These are phyloP conservation scores for Ploettnerulaceae sp. DNA, from an alignment of 2,329 filamentous ascomycete species.

Conservation along the genomic window DNA sequence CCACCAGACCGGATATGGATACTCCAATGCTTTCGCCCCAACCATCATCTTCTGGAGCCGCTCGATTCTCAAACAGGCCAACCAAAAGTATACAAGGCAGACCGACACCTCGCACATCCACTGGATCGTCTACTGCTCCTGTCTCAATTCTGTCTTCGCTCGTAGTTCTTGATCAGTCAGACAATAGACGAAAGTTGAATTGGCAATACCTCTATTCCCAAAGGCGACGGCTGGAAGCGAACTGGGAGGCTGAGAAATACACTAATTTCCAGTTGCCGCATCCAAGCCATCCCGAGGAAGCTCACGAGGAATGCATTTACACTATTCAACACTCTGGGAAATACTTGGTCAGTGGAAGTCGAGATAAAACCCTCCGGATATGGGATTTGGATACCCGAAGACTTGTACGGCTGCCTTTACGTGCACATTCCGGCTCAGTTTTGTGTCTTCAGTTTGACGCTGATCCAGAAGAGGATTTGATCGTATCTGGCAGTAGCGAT, in stretches of 20 bases:
- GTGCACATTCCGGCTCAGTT: conserved; percentile 79
- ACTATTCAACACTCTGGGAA: conserved; percentile 83
- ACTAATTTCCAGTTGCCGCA: conserved; percentile 89
- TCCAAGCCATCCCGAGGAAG: conserved; percentile 71
- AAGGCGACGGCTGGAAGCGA: conserved; percentile 76
- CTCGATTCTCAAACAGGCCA: neutral
- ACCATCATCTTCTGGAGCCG: neutral
- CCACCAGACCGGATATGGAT: conserved; percentile 18
- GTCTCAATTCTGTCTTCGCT: conserved; percentile 28
- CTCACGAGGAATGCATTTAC: conserved; percentile 90
- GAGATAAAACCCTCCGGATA: conserved; percentile 80
- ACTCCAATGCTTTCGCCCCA: conserved; percentile 3
- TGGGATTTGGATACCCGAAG: conserved; percentile 85
- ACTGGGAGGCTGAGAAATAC: conserved; percentile 82
- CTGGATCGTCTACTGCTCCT: conserved; percentile 13
- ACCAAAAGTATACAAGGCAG: conserved; percentile 1
- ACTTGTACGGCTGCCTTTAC: conserved; percentile 66
- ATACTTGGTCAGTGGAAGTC: conserved; percentile 87
- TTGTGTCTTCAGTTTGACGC: conserved; percentile 94
- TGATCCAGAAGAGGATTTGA: conserved; percentile 77
- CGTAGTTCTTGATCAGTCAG: conserved; percentile 47
- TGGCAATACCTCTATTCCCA: conserved; percentile 94
- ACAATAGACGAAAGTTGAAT: conserved; percentile 61
- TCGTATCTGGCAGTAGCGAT: conserved; percentile 95
- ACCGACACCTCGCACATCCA: conserved; percentile 12